Conservation (phyloP, 1,139 yeast species). For the Lodderomyces elongisporus region DNA sequence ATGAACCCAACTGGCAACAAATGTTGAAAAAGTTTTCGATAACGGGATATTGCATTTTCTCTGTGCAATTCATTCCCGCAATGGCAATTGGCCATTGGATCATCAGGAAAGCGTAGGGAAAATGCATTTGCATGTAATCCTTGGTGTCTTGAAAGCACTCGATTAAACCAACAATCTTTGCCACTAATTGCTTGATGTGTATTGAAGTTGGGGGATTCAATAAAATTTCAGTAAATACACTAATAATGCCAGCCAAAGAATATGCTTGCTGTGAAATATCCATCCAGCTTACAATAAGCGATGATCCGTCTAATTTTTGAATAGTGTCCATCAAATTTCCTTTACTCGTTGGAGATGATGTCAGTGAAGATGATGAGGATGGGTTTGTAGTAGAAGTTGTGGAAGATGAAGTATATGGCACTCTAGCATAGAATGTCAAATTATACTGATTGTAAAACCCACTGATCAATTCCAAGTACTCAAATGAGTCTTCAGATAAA, state of each 20-base stretch:
- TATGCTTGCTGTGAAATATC: conserved; percentile 31
- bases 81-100: conserved; percentile 56
- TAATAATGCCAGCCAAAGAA: conserved; percentile 23
- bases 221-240: conserved; percentile 24
- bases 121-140: conserved; percentile 9
- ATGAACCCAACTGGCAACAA: conserved; percentile 40
- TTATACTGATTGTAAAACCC: conserved; percentile 19
- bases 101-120: conserved; percentile 26
- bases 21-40: conserved; percentile 38
- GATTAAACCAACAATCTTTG: conserved; percentile 20
- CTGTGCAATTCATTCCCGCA: conserved; percentile 49
- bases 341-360: too few species aligned
- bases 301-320: conserved; percentile 6
- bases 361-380: conserved; percentile 7
- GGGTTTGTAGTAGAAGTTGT: neutral
- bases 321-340: conserved; percentile 10
- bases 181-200: conserved; percentile 24
- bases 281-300: conserved; percentile 25
- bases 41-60: conserved; percentile 33
- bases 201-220: conserved; percentile 28
- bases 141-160: conserved; percentile 17
- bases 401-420: neutral
- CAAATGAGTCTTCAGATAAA: conserved; percentile 12
- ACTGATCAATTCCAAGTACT: conserved; percentile 22
- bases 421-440: conserved; percentile 3